These are phyloP conservation scores for Penicillium sclerotigenum DNA, from an alignment of 2,329 filamentous ascomycete genomes.

Conservation along the genomic window DNA sequence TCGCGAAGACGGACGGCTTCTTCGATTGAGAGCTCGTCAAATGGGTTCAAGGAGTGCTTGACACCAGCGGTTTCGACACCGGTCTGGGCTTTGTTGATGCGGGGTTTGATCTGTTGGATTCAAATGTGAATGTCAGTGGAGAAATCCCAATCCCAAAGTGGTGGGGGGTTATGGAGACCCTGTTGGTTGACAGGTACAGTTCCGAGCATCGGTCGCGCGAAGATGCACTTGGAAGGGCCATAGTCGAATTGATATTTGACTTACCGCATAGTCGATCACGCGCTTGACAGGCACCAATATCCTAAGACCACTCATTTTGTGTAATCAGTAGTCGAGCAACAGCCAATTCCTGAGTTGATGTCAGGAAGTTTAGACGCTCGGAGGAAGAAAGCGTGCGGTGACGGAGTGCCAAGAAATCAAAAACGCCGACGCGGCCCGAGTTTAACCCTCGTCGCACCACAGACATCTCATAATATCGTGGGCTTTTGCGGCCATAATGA, in stretches of 20 bases:
- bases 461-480: not conserved
- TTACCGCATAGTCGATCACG: constrained; percentile 82
- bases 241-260: constrained; percentile 29
- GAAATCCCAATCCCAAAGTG: not conserved
- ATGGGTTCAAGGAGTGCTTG: constrained; percentile 98
- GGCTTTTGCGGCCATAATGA: not conserved
- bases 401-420: constrained; percentile 32
- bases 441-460: constrained; percentile 23
- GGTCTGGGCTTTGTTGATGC: constrained; percentile 70
- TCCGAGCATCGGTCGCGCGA: constrained; percentile 10
- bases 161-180: not conserved
- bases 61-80: constrained; percentile 88
- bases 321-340: constrained; percentile 5
- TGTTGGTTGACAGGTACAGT: not conserved
- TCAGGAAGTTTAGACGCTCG: constrained; percentile 9
- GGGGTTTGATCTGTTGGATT: constrained; percentile 60
- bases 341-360: constrained; percentile 14
- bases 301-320: constrained; percentile 54
- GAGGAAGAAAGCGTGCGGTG: constrained; percentile 23
- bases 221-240: not conserved
- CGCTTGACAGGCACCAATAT: constrained; percentile 79
- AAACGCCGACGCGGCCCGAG: constrained; percentile 36
- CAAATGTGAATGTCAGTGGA: not conserved
- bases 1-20: constrained; percentile 94
- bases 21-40: constrained; percentile 97